Evolutionary conservation across 768 basidiomycete genomes (phyloP).

Genomic region (Leccinum subgranulosum): DNA sequence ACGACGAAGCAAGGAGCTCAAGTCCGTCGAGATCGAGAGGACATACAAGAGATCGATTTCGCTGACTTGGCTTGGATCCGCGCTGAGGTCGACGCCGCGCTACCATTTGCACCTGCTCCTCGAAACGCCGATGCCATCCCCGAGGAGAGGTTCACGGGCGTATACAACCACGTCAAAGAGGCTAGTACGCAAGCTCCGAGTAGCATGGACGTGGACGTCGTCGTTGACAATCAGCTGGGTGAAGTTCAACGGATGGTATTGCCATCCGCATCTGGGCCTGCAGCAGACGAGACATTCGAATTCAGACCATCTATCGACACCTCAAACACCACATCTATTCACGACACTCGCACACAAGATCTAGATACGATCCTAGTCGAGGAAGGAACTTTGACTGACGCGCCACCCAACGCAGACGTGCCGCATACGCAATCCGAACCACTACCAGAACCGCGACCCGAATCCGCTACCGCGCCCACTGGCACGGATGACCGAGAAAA

Average conservation of each 20-base stretch:
- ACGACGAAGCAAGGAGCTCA: background rate
- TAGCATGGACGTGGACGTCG: slow-evolving; percentile 4
- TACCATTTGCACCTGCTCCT: background rate
- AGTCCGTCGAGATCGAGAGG: slow-evolving; percentile 38
- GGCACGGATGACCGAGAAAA: background rate
- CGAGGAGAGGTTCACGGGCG: slow-evolving; percentile 38
- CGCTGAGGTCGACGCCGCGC: slow-evolving; percentile 13
- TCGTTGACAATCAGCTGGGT: background rate
- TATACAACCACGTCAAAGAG: slow-evolving; percentile 26
- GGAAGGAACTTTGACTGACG: background rate
- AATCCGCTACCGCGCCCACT: background rate
- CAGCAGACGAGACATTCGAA: slow-evolving; percentile 3
- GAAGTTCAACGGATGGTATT: background rate
- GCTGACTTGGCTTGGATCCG: slow-evolving; percentile 32
- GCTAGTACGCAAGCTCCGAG: background rate
- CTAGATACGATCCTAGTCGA: background rate
- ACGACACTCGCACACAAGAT: background rate
- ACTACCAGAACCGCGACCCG: background rate
- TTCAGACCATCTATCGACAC: slow-evolving; percentile 8
- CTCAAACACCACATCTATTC: slow-evolving; percentile 1
- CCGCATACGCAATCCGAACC: background rate
- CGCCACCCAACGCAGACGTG: background rate
- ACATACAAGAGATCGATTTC: slow-evolving; percentile 51
- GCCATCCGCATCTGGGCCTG: background rate
- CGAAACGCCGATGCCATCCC: slow-evolving; percentile 20